These are phyloP conservation scores for Cucumis hystrix DNA, from an alignment of 306 rosid genomes.

Conservation along the genomic window DNA sequence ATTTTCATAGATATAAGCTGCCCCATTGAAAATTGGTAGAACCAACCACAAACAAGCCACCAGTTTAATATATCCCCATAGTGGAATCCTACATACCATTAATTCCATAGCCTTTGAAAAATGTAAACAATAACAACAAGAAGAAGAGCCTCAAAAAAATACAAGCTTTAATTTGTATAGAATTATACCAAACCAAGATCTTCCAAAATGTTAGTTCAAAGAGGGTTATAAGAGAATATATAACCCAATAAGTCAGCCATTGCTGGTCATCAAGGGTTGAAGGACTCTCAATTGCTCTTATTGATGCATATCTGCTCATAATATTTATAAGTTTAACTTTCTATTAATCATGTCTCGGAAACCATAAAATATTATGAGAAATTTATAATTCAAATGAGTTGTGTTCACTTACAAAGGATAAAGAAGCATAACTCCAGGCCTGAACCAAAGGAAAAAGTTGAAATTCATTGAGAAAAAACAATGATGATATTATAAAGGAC, in stretches of 20 bases:
- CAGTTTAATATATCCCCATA: slow-evolving; percentile 75
- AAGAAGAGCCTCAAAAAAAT: not conserved
- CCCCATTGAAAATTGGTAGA: slow-evolving; percentile 80
- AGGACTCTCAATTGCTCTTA: slow-evolving; percentile 88
- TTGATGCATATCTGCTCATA: slow-evolving; percentile 55
- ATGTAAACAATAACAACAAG: not conserved
- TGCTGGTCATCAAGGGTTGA: slow-evolving; percentile 82
- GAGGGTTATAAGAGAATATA: slow-evolving; percentile 62
- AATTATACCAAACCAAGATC: slow-evolving; percentile 49
- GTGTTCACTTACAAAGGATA: slow-evolving; percentile 66
- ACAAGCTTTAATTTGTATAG: not conserved
- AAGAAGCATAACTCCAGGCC: slow-evolving; percentile 86
- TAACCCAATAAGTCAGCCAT: slow-evolving; percentile 89
- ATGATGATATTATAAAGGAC: not conserved
- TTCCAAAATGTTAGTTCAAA: slow-evolving; percentile 63
- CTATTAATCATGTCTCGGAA: not conserved
- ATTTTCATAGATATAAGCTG: slow-evolving; percentile 70
- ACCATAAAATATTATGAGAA: not conserved
- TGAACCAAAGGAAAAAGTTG: slow-evolving; percentile 15
- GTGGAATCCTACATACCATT: slow-evolving; percentile 41
- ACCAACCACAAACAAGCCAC: slow-evolving; percentile 75
- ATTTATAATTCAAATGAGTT: not conserved
- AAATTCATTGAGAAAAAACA: not conserved
- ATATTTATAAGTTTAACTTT: not conserved
- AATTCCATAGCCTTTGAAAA: not conserved